Conservation (phyloP, 345 rosid species). For the Arabis alpina region DNA sequence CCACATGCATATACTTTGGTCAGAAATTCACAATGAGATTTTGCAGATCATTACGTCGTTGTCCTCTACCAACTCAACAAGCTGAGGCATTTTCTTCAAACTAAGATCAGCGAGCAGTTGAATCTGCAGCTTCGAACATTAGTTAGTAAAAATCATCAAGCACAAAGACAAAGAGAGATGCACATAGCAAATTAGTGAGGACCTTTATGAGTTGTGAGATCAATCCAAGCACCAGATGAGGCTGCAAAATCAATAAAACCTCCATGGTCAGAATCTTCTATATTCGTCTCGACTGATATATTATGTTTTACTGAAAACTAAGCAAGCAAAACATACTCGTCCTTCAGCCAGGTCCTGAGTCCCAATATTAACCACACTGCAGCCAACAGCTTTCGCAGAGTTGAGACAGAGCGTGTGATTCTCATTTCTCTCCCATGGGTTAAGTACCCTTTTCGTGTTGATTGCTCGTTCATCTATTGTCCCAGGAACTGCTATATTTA, state of each 20-base stretch:
- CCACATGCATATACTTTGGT: slow-evolving; percentile 1
- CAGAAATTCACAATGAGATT: slow-evolving; percentile 4
- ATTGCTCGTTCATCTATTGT: slow-evolving; percentile 95
- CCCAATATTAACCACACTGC: slow-evolving; percentile 90
- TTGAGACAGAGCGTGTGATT: slow-evolving; percentile 96
- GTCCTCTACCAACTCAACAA: slow-evolving; percentile 89
- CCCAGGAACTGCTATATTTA: slow-evolving; percentile 91
- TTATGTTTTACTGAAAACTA: slow-evolving; percentile 18
- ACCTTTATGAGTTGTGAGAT: slow-evolving; percentile 99
- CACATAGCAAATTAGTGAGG: neutral
- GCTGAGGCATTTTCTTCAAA: slow-evolving; percentile 97
- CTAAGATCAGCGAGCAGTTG: slow-evolving; percentile 90
- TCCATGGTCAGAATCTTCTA: slow-evolving; percentile 1
- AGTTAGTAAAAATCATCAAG: slow-evolving; percentile 12
- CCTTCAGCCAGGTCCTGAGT: slow-evolving; percentile 92
- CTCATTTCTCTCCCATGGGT: slow-evolving; percentile 96
- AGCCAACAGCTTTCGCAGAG: slow-evolving; percentile 95
- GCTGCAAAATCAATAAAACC: slow-evolving; percentile 54
- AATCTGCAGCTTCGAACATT: slow-evolving; percentile 54
- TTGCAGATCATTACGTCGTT: slow-evolving; percentile 52
- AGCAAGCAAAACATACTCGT: slow-evolving; percentile 60
- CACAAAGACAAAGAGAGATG: slow-evolving; percentile 7
- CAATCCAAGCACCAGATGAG: slow-evolving; percentile 92
- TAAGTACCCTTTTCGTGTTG: slow-evolving; percentile 81
- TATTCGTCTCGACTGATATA: slow-evolving; percentile 1